Evolutionary conservation across 140 eudicot species (phyloP), one percentile per base, ranked within the genome.

Genomic region (Senecio squalidus): DNA sequence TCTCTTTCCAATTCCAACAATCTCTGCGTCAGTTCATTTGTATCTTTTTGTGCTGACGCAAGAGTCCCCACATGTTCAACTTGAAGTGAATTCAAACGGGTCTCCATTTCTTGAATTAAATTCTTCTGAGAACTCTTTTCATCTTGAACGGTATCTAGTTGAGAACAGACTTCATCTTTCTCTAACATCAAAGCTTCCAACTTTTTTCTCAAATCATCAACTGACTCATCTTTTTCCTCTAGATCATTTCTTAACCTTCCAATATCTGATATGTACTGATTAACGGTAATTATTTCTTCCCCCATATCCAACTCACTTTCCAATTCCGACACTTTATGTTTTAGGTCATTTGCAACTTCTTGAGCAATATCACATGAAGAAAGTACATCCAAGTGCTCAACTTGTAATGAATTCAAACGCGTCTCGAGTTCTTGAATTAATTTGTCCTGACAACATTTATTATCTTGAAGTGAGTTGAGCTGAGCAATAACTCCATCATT

Each of bases 1-100:
- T 85, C 89, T 39, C 64, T 54, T 60, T 85, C 76, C 22, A 80
- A 58, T 30, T 80, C 89, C 36, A 22, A 61, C 53, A 74, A 70
- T 66, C 73, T 75, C 22, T 44, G 20, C n/a, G 41, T 77, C 20
- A 78, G 59, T 67, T 82, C 86, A 21, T 62, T 57, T 20, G 33
- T 14, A 46, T 40, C 54, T 64, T 76, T 65, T n/a, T 45, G 60
- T 45, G 73, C 75, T 47, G 51, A 73, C 10, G 75, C 53, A 60
- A 67, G 26, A 33, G 73, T 55, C 64, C 68, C 59, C 45, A 3
- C 66, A 4, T 70, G 66, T 62, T 85, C 79, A 25, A 31, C 9
- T 15, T 55, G 68, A 45, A 73, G 58, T 16, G 74, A 50, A 6
- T 34, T n/a, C 64, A 76, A 39, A 64, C 56, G 66, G 4, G 24